Percentiles rank a stretch among this genome's conserved stretches.
These are phyloP conservation scores for Platanthera zijinensis DNA, from an alignment of 106 monocot species.

Conservation along the genomic window DNA sequence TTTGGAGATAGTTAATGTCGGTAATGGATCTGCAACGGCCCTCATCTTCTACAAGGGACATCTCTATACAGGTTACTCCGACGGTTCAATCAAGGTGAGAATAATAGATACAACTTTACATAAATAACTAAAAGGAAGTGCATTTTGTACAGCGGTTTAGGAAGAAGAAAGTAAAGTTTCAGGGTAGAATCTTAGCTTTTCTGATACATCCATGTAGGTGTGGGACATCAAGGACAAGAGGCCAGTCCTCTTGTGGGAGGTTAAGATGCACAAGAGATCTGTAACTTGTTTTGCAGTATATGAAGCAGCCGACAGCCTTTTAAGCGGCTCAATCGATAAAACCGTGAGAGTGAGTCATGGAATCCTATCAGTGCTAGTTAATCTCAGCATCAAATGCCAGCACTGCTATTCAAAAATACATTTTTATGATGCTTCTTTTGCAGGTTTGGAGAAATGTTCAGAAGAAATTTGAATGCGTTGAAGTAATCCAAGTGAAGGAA, in stretches of 20 bases:
- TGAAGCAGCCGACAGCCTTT: constrained; percentile 59
- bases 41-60: constrained; percentile 82
- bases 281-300: constrained; percentile 79
- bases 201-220: constrained; percentile 31
- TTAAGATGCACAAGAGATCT: constrained; percentile 64
- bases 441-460: constrained; percentile 82
- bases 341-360: constrained; percentile 57
- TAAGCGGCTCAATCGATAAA: constrained; percentile 88
- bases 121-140: background rate
- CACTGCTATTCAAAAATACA: background rate
- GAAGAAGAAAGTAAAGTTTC: background rate
- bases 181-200: background rate
- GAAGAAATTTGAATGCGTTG: constrained; percentile 65
- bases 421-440: background rate
- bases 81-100: constrained; percentile 87
- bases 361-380: background rate
- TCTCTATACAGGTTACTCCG: constrained; percentile 65
- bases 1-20: constrained; percentile 66
- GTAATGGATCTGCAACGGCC: constrained; percentile 65
- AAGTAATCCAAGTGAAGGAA: constrained; percentile 73
- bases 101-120: background rate
- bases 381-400: background rate
- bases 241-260: constrained; percentile 50
- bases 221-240: constrained; percentile 85
- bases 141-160: background rate